phyloP scores from a whole-genome alignment of 164 flowering plant species.

The Vitis labrusca region DNA sequence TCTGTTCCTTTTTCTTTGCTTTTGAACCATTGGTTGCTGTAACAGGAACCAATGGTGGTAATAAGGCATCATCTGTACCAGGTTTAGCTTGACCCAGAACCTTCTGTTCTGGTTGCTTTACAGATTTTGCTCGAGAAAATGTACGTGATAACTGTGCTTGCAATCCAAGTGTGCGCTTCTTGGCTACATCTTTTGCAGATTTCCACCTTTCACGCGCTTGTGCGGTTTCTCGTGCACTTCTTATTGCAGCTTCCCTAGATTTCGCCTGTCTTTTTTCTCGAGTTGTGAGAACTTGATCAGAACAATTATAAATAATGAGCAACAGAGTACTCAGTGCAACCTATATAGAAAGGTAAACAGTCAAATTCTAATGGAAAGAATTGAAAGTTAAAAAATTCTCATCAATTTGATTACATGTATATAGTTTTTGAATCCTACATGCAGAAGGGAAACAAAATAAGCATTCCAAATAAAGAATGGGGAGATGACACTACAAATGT shows the following conservation, averaged over 20 bases:
- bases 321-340: constrained; percentile 45
- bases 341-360: too few relatives aligned
- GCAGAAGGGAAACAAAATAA: too few relatives aligned
- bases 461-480: too few relatives aligned
- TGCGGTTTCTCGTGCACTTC: constrained; percentile 75
- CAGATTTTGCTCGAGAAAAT: constrained; percentile 62
- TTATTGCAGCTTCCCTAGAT: constrained; percentile 88
- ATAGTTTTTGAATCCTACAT: too few relatives aligned
- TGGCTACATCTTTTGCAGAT: constrained; percentile 76
- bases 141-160: constrained; percentile 75
- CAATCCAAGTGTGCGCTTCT: constrained; percentile 63
- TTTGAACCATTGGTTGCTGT: constrained; percentile 23
- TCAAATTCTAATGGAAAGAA: too few relatives aligned
- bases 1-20: constrained; percentile 46
- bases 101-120: constrained; percentile 22
- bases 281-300: constrained; percentile 85
- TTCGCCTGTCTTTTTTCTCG: constrained; percentile 79
- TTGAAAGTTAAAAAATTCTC: too few relatives aligned
- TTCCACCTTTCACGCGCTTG: constrained; percentile 92
- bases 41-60: constrained; percentile 26
- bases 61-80: constrained; percentile 41
- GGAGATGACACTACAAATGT: too few relatives aligned
- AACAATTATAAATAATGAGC: constrained; percentile 85
- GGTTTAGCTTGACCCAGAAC: constrained; percentile 31
- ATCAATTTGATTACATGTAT: too few relatives aligned